Evolutionary conservation across 2,329 filamentous ascomycete species (phyloP), one percentile per base, ranked within the genome.

Genomic region (Monilinia fructigena): DNA sequence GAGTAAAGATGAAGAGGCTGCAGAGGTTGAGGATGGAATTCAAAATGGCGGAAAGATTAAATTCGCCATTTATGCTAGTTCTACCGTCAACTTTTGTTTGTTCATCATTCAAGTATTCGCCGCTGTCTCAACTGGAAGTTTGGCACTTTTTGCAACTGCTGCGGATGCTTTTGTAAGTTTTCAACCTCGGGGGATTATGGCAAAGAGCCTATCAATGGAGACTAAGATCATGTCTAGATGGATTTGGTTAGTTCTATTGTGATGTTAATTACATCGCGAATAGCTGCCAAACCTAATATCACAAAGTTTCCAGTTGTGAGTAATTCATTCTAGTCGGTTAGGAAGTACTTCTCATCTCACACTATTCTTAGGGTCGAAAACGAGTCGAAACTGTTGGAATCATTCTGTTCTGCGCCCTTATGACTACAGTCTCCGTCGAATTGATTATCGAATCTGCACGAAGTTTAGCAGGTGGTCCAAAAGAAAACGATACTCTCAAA

Each of bases 71-170:
- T 87, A 83, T 75, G 86, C 85, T 20, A 88, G 85, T 48, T 92
- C 97, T 72, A 85, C 80, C 1, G 94, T 93, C 67, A 98, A 98
- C 74, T 77, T 97, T 66, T 69, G 90, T 38, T 83, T 99, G 7
- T 87, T 93, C 0, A 83, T 83, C 4, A 82, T 99, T 23, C 95
- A 99, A 78, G 81, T 97, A 48, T 99, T 96, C 76, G 95, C 89
- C 54, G 95, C 95, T 68, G 85, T 92, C 55, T 86, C 90, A 0
- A 97, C 93, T 0, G 88, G 90, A 56, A 97, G 93, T n/a, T 85
- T 98, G 47, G 97, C 94, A 6, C 87, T 99, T 56, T 97, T 98
- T 80, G 97, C 95, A 20, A 99, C 94, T 70, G 96, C 96, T 91
- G 94, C 93, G 20, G 95, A 99, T 78, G 88, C 93, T 62, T 83